Conservation (phyloP, 2,329 filamentous ascomycete species). For the Claviceps maximensis region DNA sequence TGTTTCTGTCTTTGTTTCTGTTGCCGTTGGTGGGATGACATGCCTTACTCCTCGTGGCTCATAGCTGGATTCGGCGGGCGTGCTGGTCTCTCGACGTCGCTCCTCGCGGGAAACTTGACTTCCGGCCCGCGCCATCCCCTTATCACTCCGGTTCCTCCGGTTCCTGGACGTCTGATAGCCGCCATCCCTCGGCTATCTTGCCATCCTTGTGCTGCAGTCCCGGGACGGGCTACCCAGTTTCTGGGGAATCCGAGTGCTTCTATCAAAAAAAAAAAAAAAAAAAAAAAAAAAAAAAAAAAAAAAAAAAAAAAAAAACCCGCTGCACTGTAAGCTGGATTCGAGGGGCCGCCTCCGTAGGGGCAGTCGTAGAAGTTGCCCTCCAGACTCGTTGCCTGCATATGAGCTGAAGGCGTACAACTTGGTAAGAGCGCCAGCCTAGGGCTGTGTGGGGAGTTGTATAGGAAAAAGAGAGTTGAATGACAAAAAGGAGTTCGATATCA, state of each 20-base stretch:
- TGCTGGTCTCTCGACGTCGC: no score
- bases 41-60: not conserved
- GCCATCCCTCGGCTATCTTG: slow-evolving; percentile 6
- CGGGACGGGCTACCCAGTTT: slow-evolving; percentile 54
- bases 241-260: slow-evolving; percentile 52
- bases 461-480: no score
- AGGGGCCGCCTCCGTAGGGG: slow-evolving; percentile 45
- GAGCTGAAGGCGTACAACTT: slow-evolving; percentile 61
- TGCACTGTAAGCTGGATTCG: slow-evolving; percentile 55
- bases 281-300: no score
- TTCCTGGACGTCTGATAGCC: slow-evolving; percentile 18
- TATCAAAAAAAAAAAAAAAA: no score
- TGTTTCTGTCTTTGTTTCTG: no score
- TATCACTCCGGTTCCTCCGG: slow-evolving; percentile 13
- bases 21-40: slow-evolving; percentile 12
- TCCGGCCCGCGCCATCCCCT: not conserved
- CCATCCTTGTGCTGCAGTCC: slow-evolving; percentile 6
- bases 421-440: slow-evolving; percentile 8
- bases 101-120: not conserved
- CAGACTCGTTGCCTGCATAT: slow-evolving; percentile 61
- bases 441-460: not conserved
- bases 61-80: no score
- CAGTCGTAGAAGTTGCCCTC: slow-evolving; percentile 60
- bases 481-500: no score
- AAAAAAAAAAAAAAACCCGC: no score